phyloP scores from a whole-genome alignment of 2,329 filamentous ascomycete genomes.

The Sarocladium strictum region DNA sequence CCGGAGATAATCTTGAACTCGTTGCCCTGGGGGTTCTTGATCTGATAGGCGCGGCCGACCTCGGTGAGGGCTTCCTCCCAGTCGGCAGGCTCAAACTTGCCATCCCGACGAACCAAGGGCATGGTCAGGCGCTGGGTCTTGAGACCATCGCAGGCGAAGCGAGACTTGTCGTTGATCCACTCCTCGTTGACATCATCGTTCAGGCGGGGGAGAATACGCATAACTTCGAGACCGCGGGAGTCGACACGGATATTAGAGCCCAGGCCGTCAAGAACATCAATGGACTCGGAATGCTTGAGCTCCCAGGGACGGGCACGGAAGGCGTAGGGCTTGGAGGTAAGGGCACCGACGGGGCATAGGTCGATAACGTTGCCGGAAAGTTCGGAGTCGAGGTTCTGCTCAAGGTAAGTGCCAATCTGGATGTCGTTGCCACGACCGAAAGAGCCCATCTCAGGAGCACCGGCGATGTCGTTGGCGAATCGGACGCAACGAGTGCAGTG shows the following conservation, averaged over 20 bases:
- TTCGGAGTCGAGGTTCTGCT: constrained; percentile 89
- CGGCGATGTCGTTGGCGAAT: constrained; percentile 95
- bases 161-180: constrained; percentile 98
- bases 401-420: constrained; percentile 96
- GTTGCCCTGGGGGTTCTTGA: constrained; percentile 76
- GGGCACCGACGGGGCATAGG: constrained; percentile 91
- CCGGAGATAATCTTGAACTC: constrained; percentile 96
- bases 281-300: constrained; percentile 89
- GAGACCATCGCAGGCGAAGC: constrained; percentile 93
- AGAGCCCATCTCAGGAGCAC: constrained; percentile 90
- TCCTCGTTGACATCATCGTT: constrained; percentile 99
- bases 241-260: constrained; percentile 95
- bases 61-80: constrained; percentile 95
- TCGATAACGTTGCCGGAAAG: constrained; percentile 97
- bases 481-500: constrained; percentile 97
- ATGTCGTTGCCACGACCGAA: constrained; percentile 94
- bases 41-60: constrained; percentile 73
- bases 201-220: constrained; percentile 85
- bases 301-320: constrained; percentile 98
- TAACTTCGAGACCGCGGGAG: constrained; percentile 88
- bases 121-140: constrained; percentile 95
- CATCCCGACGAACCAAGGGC: constrained; percentile 79
- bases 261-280: constrained; percentile 88
- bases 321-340: constrained; percentile 95
- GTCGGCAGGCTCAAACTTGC: constrained; percentile 84